Base-by-base conservation (phyloP, 495 filamentous ascomycete species). In the Lophiotrema nucula region DNA sequence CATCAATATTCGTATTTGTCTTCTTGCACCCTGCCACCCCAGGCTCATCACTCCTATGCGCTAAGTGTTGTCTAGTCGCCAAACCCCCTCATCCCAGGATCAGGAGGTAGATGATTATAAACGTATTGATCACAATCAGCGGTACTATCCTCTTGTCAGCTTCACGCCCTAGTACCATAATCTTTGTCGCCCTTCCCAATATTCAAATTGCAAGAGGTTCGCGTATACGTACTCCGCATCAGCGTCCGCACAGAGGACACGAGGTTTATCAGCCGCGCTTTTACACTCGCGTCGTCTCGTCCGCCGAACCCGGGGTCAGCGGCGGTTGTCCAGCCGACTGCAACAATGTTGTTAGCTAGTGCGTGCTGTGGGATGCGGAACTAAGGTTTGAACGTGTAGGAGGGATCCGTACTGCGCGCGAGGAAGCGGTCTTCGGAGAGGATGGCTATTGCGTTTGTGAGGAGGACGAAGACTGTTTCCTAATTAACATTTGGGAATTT, bases 351-450 rank as follows among this genome's bases (percentile, higher is more conserved):
- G n/a, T n/a, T n/a, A n/a, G n/a, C n/a, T 3, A 22, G 26, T 26
- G 37, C 39, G 5, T 54, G 56, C 54, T 4, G 33, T n/a, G 11
- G 39, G 3, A n/a, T n/a, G n/a, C n/a, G n/a, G n/a, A n/a, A n/a
- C 31, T 8, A 8, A 8, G 49, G 22, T 33, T 24, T 41, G 47
- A 47, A 15, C 18, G 41, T 41, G 11, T 19, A 31, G n/a, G 33
- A 8, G 47, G 45, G 44, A 27, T 46, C 75, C 84, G 64, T 86
- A 95, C 90, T 93, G 66, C 95, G 84, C 47, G 95, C 93, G 47
- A 98, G 86, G 72, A 98, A 98, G 26, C 95, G 85, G 76, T 98
- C 93, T 82, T 98, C 92, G 66, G 91, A 96, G 46, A 97, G 86
- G 73, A 98, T 85, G 47, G 91, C 89, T 69, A 97, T 89, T 37